Conservation (phyloP, 805 yeast species). For the Zygoascus bituminiphila region DNA sequence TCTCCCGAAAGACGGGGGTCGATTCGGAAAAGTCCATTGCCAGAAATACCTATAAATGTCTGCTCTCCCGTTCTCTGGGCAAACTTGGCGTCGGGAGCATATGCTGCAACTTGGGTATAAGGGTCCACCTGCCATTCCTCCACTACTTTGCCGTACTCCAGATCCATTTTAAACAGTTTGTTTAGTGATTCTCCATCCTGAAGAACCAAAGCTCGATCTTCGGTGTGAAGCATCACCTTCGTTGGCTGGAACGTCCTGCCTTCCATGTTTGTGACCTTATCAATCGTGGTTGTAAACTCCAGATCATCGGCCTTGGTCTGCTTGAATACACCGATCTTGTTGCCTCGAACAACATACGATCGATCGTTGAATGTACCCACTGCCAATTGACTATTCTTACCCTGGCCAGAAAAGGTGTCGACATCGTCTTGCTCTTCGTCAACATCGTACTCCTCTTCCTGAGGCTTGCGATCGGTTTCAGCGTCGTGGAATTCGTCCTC, state of each 20-base stretch:
- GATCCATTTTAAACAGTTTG: conserved; percentile 63
- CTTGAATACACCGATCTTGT: conserved; percentile 73
- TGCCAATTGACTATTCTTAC: conserved; percentile 55
- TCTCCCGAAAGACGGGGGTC: conserved; percentile 66
- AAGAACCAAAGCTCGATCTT: conserved; percentile 60
- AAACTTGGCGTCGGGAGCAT: conserved; percentile 66
- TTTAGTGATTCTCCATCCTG: conserved; percentile 42
- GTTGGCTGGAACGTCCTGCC: conserved; percentile 49
- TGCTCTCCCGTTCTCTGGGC: conserved; percentile 67
- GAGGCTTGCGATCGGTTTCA: conserved; percentile 18
- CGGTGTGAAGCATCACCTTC: conserved; percentile 67
- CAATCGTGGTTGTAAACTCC: conserved; percentile 61
- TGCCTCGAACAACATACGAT: conserved; percentile 71
- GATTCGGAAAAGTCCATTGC: conserved; percentile 57
- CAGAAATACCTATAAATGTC: conserved; percentile 63
- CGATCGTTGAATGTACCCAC: conserved; percentile 65
- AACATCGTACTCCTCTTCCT: conserved; percentile 28
- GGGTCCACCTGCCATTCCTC: conserved; percentile 68
- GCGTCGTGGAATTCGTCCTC: conserved; percentile 18
- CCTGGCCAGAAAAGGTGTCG: conserved; percentile 24
- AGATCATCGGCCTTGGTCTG: conserved; percentile 44
- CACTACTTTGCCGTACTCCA: conserved; percentile 70
- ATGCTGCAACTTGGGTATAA: conserved; percentile 41
- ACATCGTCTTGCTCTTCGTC: conserved; percentile 24
- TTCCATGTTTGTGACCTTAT: conserved; percentile 42